Evolutionary conservation across 805 yeast species (phyloP), one percentile per base, ranked within the genome.

Genomic region (Candida dajiaensis): DNA sequence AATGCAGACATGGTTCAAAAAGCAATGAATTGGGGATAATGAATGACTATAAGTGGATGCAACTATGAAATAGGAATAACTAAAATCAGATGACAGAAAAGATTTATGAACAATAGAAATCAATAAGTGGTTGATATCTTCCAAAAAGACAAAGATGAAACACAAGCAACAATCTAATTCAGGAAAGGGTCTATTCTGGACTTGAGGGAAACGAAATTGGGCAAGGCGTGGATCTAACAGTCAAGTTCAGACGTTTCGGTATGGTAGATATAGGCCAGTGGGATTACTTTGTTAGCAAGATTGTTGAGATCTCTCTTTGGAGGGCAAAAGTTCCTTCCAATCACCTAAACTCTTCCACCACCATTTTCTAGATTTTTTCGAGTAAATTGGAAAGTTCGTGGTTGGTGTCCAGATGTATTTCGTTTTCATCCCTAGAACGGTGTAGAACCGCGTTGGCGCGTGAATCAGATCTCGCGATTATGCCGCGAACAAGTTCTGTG

Each of bases 1-100:
- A 56, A 54, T 48, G 62, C 58, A 36, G 60, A 53, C 36, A 33
- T 33, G 36, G 11, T n/a, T 28, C 31, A 28, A 28, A 28, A 13
- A 28, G 10, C 31, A 13, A 11, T 28, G n/a, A 28, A 13, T 28
- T 13, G 31, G n/a, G 15, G n/a, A 4, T 5, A 28, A 28, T 13
- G 13, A 13, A 28, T 28, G 31, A 28, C 31, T 28, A 28, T 28
- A 28, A 13, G n/a, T 12, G 31, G 31, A 28, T 28, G 31, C 31
- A 28, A 28, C 31, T 28, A 28, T 28, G 31, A 28, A 13, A 28
- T 7, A 13, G n/a, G 31, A 7, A 28, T 28, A 28, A 28, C 31
- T 28, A n/a, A 28, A 28, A 28, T 8, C 31, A 13, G n/a, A 28
- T n/a, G 31, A 28, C n/a, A 28, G 31, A 28, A 25, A 28, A 28